Conservation (phyloP, 2,329 filamentous ascomycete species). For the Cladophialophora immunda region DNA sequence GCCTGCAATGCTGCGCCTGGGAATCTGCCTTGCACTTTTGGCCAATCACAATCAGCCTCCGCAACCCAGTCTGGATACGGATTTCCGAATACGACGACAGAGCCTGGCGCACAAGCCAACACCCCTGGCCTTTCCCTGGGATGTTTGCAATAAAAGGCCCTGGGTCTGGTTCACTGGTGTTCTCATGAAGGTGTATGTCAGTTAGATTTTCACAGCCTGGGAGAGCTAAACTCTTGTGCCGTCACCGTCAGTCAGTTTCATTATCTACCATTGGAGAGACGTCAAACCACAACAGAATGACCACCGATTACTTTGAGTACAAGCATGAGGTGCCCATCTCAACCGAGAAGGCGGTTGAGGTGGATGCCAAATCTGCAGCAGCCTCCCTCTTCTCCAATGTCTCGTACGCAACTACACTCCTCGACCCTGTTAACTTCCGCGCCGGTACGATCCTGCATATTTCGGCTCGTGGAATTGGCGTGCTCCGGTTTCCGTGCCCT, state of each 20-base stretch:
- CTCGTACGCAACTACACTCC: constrained; percentile 15
- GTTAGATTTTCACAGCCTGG: neutral
- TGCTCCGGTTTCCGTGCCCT: constrained; percentile 48
- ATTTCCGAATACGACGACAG: constrained; percentile 20
- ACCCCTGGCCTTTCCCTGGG: neutral
- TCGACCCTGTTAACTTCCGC: constrained; percentile 16
- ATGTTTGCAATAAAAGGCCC: neutral
- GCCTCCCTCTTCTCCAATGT: constrained; percentile 12
- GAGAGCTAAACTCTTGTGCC: neutral
- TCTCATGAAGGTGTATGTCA: neutral
- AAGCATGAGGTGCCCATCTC: constrained; percentile 1
- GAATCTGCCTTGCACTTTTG: neutral
- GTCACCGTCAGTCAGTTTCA: neutral
- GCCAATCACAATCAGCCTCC: constrained; percentile 2
- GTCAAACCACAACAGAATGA: constrained; percentile 10
- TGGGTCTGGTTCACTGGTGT: neutral
- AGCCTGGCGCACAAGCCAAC: neutral
- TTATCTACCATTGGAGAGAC: neutral
- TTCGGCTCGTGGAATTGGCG: constrained; percentile 43
- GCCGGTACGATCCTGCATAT: constrained; percentile 38
- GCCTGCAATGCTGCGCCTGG: neutral
- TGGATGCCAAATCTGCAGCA: constrained; percentile 15
- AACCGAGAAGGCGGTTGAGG: constrained; percentile 3
- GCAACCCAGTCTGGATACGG: neutral
- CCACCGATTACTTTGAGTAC: constrained; percentile 1